Percentiles rank a stretch among this genome's conserved stretches.
Conservation (phyloP, 495 filamentous ascomycete genomes). For the Sordaria brevicollis region DNA sequence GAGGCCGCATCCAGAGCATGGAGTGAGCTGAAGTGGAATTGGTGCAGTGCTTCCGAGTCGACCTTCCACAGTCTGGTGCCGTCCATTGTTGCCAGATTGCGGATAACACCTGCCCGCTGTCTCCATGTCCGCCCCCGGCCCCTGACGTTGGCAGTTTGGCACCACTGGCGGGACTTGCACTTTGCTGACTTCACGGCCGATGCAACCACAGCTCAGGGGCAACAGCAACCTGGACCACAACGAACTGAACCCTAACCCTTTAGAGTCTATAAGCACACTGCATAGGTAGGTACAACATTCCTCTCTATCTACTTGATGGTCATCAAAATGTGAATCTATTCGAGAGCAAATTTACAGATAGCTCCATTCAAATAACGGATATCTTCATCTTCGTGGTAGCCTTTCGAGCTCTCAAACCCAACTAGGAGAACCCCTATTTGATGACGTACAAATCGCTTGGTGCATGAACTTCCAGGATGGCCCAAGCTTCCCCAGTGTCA, state of each 20-base stretch:
- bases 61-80: no score
- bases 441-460: background rate
- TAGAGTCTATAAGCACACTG: background rate
- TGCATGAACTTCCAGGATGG: background rate
- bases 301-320: background rate
- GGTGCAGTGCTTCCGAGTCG: constrained; percentile 6
- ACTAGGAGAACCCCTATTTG: background rate
- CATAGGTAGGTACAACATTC: background rate
- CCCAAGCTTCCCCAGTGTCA: background rate
- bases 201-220: constrained; percentile 5
- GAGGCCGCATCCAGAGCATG: constrained; percentile 4
- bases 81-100: constrained; percentile 25
- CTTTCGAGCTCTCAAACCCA: background rate
- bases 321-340: background rate
- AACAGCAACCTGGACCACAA: background rate
- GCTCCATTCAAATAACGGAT: background rate
- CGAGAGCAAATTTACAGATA: background rate
- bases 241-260: background rate
- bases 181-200: constrained; percentile 5
- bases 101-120: background rate
- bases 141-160: background rate
- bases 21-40: constrained; percentile 8
- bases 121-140: background rate
- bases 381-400: no score
- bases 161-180: background rate